A percentile compares a stretch with the other conserved stretches of the same genome.
phyloP scores from a whole-genome alignment of 208 protist species.

The Acanthamoeba culbertsoni region DNA sequence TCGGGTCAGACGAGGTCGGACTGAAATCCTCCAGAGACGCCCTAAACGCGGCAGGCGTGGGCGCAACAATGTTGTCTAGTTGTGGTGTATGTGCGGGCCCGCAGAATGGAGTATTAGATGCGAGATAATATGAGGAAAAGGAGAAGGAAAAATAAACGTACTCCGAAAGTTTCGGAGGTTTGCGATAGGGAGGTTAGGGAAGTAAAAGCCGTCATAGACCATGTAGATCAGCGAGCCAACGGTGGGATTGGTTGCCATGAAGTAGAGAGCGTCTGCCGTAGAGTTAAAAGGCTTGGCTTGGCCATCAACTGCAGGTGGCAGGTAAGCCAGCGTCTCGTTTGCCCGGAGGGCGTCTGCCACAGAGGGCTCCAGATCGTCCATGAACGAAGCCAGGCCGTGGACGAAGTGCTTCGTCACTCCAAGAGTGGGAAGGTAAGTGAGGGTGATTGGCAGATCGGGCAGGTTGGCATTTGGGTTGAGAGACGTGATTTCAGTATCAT shows the following conservation, averaged over 20 bases:
- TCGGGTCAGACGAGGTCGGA: neutral
- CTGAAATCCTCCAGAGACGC: neutral
- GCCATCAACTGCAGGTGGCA: neutral
- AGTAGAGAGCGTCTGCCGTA: neutral
- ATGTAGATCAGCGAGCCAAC: neutral
- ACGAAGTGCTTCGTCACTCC: neutral
- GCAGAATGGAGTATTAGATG: neutral
- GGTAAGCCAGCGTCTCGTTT: neutral
- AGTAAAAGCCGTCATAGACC: neutral
- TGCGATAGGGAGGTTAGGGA: neutral
- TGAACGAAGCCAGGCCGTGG: neutral
- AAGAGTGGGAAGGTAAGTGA: neutral
- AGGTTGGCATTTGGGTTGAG: neutral
- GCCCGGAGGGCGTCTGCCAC: neutral
- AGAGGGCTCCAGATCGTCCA: neutral
- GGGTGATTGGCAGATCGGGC: neutral
- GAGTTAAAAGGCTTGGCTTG: neutral
- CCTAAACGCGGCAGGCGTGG: neutral
- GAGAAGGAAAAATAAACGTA: neutral
- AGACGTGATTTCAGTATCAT: neutral
- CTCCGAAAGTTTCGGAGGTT: neutral
- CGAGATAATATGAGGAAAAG: neutral
- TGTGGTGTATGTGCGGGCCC: too few species aligned
- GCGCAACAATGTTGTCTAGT: neutral
- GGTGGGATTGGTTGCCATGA: neutral